Evolutionary conservation across 2,329 filamentous ascomycete genomes (phyloP).

Genomic region (Penicillium sp.): DNA sequence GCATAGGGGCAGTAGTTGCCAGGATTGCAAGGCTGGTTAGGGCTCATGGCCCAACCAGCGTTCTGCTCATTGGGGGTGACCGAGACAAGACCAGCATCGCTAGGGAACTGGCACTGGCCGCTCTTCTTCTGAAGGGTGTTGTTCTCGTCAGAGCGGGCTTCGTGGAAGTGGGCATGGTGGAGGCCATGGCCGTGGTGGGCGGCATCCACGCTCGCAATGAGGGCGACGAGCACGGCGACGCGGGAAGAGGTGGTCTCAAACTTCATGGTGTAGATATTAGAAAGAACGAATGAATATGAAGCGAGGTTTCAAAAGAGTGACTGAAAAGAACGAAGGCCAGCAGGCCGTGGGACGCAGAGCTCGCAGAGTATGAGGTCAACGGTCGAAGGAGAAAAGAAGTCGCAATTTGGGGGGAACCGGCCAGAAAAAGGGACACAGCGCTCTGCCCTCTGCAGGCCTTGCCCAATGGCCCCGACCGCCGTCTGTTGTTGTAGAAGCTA

Average conservation of each 20-base stretch:
- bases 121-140: slow-evolving; percentile 52
- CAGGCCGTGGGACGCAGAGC: slow-evolving; percentile 25
- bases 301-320: slow-evolving; percentile 17
- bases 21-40: slow-evolving; percentile 65
- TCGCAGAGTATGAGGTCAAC: slow-evolving; percentile 25
- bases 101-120: slow-evolving; percentile 63
- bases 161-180: slow-evolving; percentile 24
- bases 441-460: no score
- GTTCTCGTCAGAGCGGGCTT: slow-evolving; percentile 26
- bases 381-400: slow-evolving; percentile 12
- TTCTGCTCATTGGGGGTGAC: slow-evolving; percentile 65
- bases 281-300: slow-evolving; percentile 16
- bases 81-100: slow-evolving; percentile 62
- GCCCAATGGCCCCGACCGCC: no score
- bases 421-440: slow-evolving; percentile 16
- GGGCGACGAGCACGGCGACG: slow-evolving; percentile 37
- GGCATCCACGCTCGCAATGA: slow-evolving; percentile 38
- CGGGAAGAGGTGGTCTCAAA: slow-evolving; percentile 32
- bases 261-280: slow-evolving; percentile 32
- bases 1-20: slow-evolving; percentile 73
- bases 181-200: slow-evolving; percentile 32
- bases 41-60: slow-evolving; percentile 76
- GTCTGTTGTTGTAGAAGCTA: no score
- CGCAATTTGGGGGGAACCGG: slow-evolving; percentile 7
- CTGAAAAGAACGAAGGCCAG: slow-evolving; percentile 25